A percentile compares a stretch with the other conserved stretches of the same genome.
phyloP scores from a whole-genome alignment of 2,329 filamentous ascomycete species.

The Cercospora sesami region DNA sequence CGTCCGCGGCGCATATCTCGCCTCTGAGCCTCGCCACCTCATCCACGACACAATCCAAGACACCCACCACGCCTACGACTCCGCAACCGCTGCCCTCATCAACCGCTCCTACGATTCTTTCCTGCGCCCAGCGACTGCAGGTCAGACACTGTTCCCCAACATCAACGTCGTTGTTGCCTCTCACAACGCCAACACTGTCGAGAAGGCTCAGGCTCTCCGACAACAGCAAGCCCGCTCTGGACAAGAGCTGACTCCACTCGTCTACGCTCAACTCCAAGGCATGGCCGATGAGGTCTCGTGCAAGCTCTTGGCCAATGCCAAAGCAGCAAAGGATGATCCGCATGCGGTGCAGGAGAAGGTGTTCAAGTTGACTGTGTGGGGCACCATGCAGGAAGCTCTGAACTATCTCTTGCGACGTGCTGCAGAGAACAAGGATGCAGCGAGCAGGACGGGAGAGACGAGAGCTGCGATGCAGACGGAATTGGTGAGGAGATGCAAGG shows the following conservation, averaged over 20 bases:
- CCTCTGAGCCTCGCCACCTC: conserved; percentile 51
- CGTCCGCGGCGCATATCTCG: conserved; percentile 59
- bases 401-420: conserved; percentile 65
- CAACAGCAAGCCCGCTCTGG: conserved; percentile 46
- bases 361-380: conserved; percentile 60
- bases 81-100: conserved; percentile 67
- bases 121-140: conserved; percentile 47
- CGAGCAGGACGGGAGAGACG: conserved; percentile 55
- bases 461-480: conserved; percentile 54
- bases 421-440: conserved; percentile 64
- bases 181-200: conserved; percentile 75
- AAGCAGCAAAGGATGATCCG: conserved; percentile 38
- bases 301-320: conserved; percentile 51
- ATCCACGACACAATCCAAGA: conserved; percentile 56
- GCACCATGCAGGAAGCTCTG: conserved; percentile 69
- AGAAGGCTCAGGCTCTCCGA: conserved; percentile 53
- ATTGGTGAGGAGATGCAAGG: conserved; percentile 38
- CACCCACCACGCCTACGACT: conserved; percentile 67
- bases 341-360: conserved; percentile 46
- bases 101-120: conserved; percentile 60
- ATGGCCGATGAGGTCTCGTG: conserved; percentile 92
- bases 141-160: conserved; percentile 41
- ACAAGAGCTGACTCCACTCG: conserved; percentile 50
- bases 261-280: conserved; percentile 81
- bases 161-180: conserved; percentile 72